These are phyloP conservation scores for Multifurca ochricompacta DNA, from an alignment of 768 basidiomycete species.

Conservation along the genomic window DNA sequence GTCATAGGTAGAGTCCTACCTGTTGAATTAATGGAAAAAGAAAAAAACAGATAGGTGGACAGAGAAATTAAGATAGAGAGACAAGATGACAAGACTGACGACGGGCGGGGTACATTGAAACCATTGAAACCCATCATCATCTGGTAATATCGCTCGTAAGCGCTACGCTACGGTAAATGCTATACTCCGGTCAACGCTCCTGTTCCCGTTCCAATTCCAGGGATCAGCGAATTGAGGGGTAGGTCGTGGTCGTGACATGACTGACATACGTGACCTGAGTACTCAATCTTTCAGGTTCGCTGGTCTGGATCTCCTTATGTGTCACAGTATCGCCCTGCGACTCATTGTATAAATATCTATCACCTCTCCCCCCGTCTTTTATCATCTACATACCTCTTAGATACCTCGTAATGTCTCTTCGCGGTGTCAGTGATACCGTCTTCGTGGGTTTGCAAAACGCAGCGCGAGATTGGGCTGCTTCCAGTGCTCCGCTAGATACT, in stretches of 20 bases:
- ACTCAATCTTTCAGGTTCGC: background rate
- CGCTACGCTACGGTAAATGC: background rate
- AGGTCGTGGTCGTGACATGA: too few species aligned
- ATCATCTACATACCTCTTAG: background rate
- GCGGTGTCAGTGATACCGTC: background rate
- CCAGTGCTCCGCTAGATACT: constrained; percentile 8
- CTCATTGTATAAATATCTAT: constrained; percentile 11
- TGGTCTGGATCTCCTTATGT: background rate
- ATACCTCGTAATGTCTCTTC: background rate
- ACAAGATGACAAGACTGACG: too few species aligned
- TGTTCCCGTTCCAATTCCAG: too few species aligned
- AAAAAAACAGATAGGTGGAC: too few species aligned
- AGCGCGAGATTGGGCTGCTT: background rate
- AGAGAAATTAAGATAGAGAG: too few species aligned
- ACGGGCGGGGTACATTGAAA: too few species aligned
- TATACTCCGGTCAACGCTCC: background rate
- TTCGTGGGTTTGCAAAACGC: constrained; percentile 1
- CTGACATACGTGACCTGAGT: too few species aligned
- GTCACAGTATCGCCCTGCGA: background rate
- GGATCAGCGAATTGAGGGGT: too few species aligned
- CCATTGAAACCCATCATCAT: too few species aligned
- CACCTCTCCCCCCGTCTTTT: background rate
- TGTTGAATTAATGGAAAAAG: too few species aligned
- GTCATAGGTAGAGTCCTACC: too few species aligned
- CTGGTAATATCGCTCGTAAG: too few species aligned